Evolutionary conservation across 495 filamentous ascomycete genomes (phyloP).

Genomic region (Trichoderma parareesei): DNA sequence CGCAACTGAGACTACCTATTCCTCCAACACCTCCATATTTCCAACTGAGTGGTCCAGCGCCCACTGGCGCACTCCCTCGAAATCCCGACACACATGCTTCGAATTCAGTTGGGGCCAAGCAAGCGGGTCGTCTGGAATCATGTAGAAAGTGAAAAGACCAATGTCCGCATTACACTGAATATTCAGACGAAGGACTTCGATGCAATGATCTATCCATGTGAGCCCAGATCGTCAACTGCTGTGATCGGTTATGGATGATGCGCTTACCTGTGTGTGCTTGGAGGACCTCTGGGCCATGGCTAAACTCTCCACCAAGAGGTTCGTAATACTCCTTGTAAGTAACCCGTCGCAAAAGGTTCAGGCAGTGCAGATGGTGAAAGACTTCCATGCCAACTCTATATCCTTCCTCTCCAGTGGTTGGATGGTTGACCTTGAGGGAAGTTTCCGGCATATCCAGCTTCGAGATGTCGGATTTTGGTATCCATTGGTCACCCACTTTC

Average conservation of each 20-base stretch:
- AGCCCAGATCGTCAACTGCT: background rate
- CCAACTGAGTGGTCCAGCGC: background rate
- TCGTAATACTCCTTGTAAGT: background rate
- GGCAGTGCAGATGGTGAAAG: background rate
- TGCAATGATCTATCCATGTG: background rate
- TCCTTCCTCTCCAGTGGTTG: background rate
- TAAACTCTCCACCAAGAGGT: slow-evolving; percentile 1
- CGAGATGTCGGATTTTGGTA: background rate
- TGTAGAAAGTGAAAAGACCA: background rate
- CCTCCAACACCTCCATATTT: slow-evolving; percentile 4
- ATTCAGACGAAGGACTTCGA: background rate
- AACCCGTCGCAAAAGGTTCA: background rate
- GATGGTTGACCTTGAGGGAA: background rate
- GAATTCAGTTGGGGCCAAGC: background rate
- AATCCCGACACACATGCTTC: background rate
- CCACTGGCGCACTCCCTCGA: background rate
- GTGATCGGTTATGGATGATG: background rate
- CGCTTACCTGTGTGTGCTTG: background rate
- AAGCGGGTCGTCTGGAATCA: background rate
- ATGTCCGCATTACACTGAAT: background rate
- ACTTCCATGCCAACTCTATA: slow-evolving; percentile 6
- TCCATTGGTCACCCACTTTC: slow-evolving; percentile 4
- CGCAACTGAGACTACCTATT: background rate
- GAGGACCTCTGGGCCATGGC: background rate
- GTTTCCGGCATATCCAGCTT: background rate